Conservation (phyloP, 1,139 yeast genomes). For the Saccharomyces pastorianus region DNA sequence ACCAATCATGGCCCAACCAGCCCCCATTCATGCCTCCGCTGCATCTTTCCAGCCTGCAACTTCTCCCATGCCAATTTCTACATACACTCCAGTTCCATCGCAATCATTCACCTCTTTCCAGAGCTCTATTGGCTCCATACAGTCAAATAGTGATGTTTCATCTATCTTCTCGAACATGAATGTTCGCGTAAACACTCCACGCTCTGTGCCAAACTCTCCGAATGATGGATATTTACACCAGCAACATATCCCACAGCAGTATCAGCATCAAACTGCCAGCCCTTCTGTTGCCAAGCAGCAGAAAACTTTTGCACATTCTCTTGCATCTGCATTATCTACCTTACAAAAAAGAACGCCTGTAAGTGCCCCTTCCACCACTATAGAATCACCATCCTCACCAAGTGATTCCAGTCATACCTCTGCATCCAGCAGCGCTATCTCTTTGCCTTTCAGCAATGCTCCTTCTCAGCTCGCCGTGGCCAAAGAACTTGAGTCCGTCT, state of each 20-base stretch:
- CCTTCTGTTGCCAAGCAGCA: not conserved
- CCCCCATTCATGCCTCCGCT: not conserved
- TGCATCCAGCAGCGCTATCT: not conserved
- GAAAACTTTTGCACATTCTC: not conserved
- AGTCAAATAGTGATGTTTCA: not conserved
- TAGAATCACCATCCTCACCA: not conserved
- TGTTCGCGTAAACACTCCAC: not conserved
- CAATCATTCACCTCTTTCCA: not conserved
- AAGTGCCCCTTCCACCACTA: not conserved
- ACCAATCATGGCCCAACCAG: not conserved
- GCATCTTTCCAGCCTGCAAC: not conserved
- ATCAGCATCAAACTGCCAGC: not conserved
- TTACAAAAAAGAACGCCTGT: not conserved
- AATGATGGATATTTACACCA: not conserved
- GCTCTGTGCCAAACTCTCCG: not conserved
- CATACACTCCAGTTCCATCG: not conserved
- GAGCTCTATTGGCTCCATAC: not conserved
- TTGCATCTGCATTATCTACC: not conserved
- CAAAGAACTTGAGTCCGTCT: not conserved
- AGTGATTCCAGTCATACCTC: not conserved
- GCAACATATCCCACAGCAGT: not conserved
- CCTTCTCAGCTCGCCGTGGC: not conserved
- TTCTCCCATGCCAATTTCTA: not conserved
- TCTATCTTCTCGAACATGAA: not conserved
- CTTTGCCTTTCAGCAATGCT: not conserved